Evolutionary conservation across 805 yeast genomes (phyloP).

Genomic region (Hanseniaspora nectarophila): DNA sequence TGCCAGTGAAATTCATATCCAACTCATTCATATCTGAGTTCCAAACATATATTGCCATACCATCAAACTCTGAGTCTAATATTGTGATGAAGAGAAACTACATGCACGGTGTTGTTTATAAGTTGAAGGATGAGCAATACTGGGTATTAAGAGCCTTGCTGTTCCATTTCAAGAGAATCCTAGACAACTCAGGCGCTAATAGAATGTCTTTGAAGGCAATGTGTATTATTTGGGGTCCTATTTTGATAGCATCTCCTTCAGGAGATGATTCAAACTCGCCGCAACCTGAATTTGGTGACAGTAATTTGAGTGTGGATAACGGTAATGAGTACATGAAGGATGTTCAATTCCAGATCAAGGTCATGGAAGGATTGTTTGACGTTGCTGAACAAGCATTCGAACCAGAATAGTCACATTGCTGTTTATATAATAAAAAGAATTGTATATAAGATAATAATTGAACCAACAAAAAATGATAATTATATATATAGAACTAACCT

Average conservation of each 20-base stretch:
- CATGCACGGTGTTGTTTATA: conserved; percentile 76
- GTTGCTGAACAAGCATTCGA: conserved; percentile 76
- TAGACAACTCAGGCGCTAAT: conserved; percentile 48
- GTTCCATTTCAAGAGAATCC: conserved; percentile 72
- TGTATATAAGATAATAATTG: neutral
- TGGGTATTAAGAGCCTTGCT: conserved; percentile 76
- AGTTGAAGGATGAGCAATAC: conserved; percentile 87
- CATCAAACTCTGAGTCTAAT: conserved; percentile 33
- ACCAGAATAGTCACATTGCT: conserved; percentile 33
- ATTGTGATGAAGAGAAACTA: conserved; percentile 46
- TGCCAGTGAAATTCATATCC: conserved; percentile 50
- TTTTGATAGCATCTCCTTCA: conserved; percentile 45
- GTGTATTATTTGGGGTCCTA: conserved; percentile 93
- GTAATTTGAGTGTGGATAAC: neutral
- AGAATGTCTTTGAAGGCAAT: conserved; percentile 74
- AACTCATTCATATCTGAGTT: conserved; percentile 23
- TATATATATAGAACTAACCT: conserved; percentile 20
- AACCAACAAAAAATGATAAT: neutral
- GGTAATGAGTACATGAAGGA: conserved; percentile 59
- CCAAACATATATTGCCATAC: conserved; percentile 53
- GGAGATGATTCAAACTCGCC: neutral
- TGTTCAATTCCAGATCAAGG: conserved; percentile 60
- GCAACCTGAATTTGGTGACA: neutral
- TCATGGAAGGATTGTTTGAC: conserved; percentile 70
- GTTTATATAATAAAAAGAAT: neutral